Conservation (phyloP, 2,329 filamentous ascomycete genomes). For the Calonectria pseudoturangicola region DNA sequence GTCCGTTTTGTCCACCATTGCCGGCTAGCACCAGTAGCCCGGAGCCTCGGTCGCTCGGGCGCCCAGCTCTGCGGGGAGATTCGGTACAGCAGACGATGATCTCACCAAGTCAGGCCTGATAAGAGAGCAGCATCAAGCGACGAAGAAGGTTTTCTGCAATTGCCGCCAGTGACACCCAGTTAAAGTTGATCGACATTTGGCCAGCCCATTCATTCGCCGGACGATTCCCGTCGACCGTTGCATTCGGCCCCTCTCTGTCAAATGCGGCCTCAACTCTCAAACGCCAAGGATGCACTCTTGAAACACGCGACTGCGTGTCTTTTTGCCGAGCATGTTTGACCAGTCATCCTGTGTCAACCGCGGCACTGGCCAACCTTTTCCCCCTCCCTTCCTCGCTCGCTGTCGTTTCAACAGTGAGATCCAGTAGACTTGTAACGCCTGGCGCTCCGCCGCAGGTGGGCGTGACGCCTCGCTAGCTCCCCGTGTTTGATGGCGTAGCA, state of each 20-base stretch:
- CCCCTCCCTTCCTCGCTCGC: constrained; percentile 21
- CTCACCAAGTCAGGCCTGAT: constrained; percentile 14
- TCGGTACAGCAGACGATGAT: constrained; percentile 4
- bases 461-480: constrained; percentile 8
- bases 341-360: constrained; percentile 26
- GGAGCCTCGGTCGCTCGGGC: constrained; percentile 4
- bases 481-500: constrained; percentile 24
- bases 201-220: constrained; percentile 20
- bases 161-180: constrained; percentile 27
- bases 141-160: constrained; percentile 22
- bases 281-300: constrained; percentile 47
- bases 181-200: constrained; percentile 23
- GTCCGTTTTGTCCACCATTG: neutral
- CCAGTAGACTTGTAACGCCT: constrained; percentile 14
- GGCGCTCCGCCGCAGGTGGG: constrained; percentile 17
- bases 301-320: constrained; percentile 49
- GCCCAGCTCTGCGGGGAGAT: constrained; percentile 3
- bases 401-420: neutral
- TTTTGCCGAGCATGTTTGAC: constrained; percentile 46
- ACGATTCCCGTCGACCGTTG: constrained; percentile 33
- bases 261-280: constrained; percentile 45
- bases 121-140: neutral
- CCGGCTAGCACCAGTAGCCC: neutral
- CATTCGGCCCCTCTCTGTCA: constrained; percentile 45
- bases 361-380: constrained; percentile 37